Evolutionary conservation across 768 basidiomycete genomes (phyloP).

Genomic region (Tylopilus intermedius): DNA sequence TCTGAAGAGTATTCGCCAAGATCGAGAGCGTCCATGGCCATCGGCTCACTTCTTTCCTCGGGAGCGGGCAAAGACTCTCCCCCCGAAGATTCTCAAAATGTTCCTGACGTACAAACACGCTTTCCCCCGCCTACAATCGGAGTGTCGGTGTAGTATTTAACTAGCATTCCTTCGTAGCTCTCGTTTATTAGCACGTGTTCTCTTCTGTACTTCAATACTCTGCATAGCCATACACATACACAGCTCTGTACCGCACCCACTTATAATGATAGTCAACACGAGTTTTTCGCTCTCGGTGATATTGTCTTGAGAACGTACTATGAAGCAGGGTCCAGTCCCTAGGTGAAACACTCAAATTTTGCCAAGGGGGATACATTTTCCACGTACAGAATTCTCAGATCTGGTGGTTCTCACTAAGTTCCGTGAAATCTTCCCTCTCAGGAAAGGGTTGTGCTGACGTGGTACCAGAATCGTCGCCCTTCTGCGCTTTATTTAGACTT

Average conservation of each 20-base stretch:
- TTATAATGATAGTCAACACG: constrained; percentile 15
- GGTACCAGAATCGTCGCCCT: constrained; percentile 6
- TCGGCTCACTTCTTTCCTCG: constrained; percentile 64
- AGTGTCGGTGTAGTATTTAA: constrained; percentile 18
- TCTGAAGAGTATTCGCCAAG: constrained; percentile 68
- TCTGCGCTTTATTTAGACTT: constrained; percentile 23
- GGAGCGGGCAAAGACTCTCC: constrained; percentile 31
- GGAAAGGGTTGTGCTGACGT: constrained; percentile 14
- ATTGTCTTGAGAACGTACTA: neutral
- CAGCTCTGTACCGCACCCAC: constrained; percentile 15
- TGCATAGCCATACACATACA: constrained; percentile 17
- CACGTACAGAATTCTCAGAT: constrained; percentile 3
- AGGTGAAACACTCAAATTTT: constrained; percentile 2
- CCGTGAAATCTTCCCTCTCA: constrained; percentile 3
- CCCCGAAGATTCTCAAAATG: constrained; percentile 25
- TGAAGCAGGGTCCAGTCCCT: constrained; percentile 9
- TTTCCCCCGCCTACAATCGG: constrained; percentile 18
- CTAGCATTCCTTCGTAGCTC: neutral
- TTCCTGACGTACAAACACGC: constrained; percentile 16
- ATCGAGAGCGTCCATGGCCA: constrained; percentile 72
- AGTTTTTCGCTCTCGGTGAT: neutral
- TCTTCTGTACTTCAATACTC: constrained; percentile 24
- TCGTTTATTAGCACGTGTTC: constrained; percentile 20
- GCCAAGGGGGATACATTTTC: constrained; percentile 7
- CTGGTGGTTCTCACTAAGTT: constrained; percentile 5